These are phyloP conservation scores for Cyberlindnera americana DNA, from an alignment of 805 yeast species.

Conservation along the genomic window DNA sequence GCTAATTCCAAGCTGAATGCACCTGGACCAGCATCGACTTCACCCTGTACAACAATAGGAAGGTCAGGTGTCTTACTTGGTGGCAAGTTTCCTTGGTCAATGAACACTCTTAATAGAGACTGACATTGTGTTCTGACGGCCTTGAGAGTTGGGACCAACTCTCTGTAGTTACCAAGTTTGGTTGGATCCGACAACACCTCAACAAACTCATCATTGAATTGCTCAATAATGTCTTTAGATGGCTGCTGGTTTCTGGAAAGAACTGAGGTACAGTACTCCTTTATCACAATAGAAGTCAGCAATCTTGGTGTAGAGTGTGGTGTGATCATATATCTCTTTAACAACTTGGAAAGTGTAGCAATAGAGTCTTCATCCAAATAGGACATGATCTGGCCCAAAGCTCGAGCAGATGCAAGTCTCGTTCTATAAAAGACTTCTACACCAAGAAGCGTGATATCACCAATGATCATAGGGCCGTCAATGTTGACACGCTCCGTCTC, in stretches of 20 bases:
- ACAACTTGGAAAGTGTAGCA: slow-evolving; percentile 33
- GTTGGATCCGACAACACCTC: slow-evolving; percentile 41
- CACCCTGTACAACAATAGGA: slow-evolving; percentile 92
- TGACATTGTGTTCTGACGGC: slow-evolving; percentile 85
- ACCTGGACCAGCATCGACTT: slow-evolving; percentile 87
- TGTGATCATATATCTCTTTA: slow-evolving; percentile 25
- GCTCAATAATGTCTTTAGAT: slow-evolving; percentile 26
- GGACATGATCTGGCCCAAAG: slow-evolving; percentile 66
- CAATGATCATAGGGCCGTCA: slow-evolving; percentile 87
- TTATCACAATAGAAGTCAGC: slow-evolving; percentile 61
- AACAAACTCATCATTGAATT: slow-evolving; percentile 29
- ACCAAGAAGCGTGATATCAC: slow-evolving; percentile 87
- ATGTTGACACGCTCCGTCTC: slow-evolving; percentile 72
- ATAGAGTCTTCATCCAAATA: slow-evolving; percentile 41
- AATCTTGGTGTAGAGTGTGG: slow-evolving; percentile 71
- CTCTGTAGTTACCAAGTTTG: slow-evolving; percentile 61
- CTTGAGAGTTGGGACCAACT: slow-evolving; percentile 79
- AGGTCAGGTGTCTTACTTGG: slow-evolving; percentile 71
- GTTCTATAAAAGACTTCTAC: slow-evolving; percentile 69
- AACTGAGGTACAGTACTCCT: slow-evolving; percentile 53
- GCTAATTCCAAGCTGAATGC: slow-evolving; percentile 85
- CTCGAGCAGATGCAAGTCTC: slow-evolving; percentile 69
- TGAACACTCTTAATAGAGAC: slow-evolving; percentile 73
- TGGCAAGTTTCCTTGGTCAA: slow-evolving; percentile 71
- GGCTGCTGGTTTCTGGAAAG: slow-evolving; percentile 18